phyloP scores from a whole-genome alignment of 225 moss, liverwort and hornwort genomes.

The Pseudisothecium myosuroides region DNA sequence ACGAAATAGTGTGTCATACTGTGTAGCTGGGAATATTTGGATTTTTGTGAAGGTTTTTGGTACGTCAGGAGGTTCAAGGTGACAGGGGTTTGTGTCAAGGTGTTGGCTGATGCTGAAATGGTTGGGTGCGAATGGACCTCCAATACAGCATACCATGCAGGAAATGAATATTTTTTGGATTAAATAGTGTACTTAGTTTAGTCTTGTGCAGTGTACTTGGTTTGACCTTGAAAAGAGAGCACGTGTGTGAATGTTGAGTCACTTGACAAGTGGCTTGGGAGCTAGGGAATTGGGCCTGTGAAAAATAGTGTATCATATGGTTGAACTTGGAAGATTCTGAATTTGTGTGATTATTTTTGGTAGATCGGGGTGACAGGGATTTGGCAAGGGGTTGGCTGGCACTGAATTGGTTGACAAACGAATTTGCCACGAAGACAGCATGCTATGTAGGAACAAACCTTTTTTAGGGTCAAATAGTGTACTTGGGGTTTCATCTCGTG shows the following conservation, averaged over 20 bases:
- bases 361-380: not conserved
- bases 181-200: not conserved
- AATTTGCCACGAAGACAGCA: not conserved
- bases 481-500: not conserved
- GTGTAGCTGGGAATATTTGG: not conserved
- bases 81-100: not conserved
- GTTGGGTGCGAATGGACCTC: not conserved
- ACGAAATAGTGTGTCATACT: not conserved
- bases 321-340: not conserved
- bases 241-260: not conserved
- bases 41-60: not conserved
- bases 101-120: not conserved
- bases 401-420: not conserved
- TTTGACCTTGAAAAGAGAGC: not conserved
- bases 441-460: not conserved
- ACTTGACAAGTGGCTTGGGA: not conserved
- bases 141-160: constrained; percentile 41
- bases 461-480: not conserved
- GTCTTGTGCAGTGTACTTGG: not conserved
- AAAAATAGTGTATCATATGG: not conserved
- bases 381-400: not conserved
- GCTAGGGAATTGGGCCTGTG: not conserved
- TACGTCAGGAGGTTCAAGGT: not conserved
- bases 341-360: not conserved
- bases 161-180: not conserved